A percentile compares a stretch with the other conserved stretches of the same genome.
phyloP scores from a whole-genome alignment of 768 basidiomycete species.

The Boletus edulis region DNA sequence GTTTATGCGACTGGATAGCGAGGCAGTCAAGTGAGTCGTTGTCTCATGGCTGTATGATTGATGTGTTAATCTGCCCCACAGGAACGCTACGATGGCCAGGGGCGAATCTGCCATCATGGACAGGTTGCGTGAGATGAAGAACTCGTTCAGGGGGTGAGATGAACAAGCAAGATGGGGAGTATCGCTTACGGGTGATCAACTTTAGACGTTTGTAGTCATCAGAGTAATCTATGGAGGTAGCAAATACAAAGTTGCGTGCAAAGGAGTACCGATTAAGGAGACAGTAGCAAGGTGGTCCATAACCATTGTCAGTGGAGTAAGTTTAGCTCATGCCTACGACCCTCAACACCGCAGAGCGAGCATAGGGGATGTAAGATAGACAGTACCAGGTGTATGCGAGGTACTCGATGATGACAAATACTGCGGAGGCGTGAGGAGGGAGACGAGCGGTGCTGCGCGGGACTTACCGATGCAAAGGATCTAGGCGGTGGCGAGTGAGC shows the following conservation, averaged over 20 bases:
- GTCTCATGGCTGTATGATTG: background rate
- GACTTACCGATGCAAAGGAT: slow-evolving; percentile 62
- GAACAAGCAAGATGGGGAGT: background rate
- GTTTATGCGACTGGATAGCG: slow-evolving; percentile 78
- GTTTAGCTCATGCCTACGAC: slow-evolving; percentile 45
- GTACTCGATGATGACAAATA: slow-evolving; percentile 90
- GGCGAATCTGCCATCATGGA: slow-evolving; percentile 63
- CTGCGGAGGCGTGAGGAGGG: slow-evolving; percentile 36
- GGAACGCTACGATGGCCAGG: slow-evolving; percentile 46
- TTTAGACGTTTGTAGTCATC: background rate
- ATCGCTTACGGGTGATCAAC: background rate
- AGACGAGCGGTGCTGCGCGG: background rate
- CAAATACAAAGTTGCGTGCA: background rate
- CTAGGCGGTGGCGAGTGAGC: slow-evolving; percentile 29
- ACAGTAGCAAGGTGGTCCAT: background rate
- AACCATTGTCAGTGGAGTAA: background rate
- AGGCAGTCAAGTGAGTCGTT: slow-evolving; percentile 57
- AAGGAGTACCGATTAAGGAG: background rate
- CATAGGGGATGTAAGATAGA: slow-evolving; percentile 89
- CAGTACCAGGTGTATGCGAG: slow-evolving; percentile 91
- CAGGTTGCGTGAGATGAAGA: slow-evolving; percentile 79
- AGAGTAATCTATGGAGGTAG: background rate
- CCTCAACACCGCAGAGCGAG: slow-evolving; percentile 69
- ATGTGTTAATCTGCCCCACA: slow-evolving; percentile 25
- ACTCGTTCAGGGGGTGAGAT: slow-evolving; percentile 58